phyloP scores from a whole-genome alignment of 2,329 filamentous ascomycete genomes.

The Trichoderma polysporum region DNA sequence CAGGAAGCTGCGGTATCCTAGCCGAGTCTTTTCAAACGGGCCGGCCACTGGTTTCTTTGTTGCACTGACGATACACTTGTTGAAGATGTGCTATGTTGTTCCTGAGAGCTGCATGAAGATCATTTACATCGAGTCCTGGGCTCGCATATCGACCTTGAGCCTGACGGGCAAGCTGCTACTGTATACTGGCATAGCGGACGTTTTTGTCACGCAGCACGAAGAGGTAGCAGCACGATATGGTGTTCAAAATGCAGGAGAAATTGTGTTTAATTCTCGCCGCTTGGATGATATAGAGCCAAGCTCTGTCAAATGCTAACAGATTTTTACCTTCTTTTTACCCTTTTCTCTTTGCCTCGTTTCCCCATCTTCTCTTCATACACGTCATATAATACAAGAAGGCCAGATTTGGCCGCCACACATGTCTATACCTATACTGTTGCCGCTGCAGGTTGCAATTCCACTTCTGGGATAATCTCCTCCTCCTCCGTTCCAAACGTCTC shows the following conservation, averaged over 20 bases:
- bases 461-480: constrained; percentile 29
- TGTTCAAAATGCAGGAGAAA: constrained; percentile 38
- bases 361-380: constrained; percentile 21
- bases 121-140: constrained; percentile 91
- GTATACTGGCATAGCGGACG: constrained; percentile 63
- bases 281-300: constrained; percentile 20
- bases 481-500: constrained; percentile 43
- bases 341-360: not conserved
- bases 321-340: not conserved
- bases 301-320: not conserved
- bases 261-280: constrained; percentile 42
- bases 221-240: constrained; percentile 53
- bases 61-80: constrained; percentile 47
- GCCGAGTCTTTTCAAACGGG: constrained; percentile 81
- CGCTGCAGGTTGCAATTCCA: constrained; percentile 21
- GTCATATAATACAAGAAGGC: constrained; percentile 15
- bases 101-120: constrained; percentile 63
- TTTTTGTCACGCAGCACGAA: constrained; percentile 81
- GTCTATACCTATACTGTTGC: not conserved
- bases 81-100: constrained; percentile 48
- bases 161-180: constrained; percentile 78
- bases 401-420: not conserved
- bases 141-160: constrained; percentile 77
- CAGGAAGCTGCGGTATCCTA: constrained; percentile 53
- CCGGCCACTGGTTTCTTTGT: constrained; percentile 85